Evolutionary conservation across 257 asterid genomes (phyloP).

Genomic region (Cordia subcordata): DNA sequence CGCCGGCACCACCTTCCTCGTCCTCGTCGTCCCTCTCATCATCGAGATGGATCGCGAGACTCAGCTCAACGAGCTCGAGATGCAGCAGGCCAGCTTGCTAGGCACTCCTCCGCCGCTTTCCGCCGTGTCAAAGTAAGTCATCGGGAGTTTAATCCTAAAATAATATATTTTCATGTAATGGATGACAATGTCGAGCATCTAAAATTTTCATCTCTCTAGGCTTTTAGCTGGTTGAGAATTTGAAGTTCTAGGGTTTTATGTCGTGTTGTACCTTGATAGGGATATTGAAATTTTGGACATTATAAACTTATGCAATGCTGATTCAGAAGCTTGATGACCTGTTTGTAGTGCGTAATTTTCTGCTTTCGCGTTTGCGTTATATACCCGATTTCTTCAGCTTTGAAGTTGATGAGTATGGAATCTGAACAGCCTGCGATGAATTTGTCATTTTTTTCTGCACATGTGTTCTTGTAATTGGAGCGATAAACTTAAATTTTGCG

Average conservation of each 20-base stretch:
- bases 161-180: not conserved
- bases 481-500: not conserved
- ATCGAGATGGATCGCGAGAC: conserved; percentile 87
- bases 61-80: conserved; percentile 66
- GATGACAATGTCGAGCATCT: not conserved
- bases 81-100: conserved; percentile 81
- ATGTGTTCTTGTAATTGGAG: too few relatives aligned
- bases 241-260: not conserved
- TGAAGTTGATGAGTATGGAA: not conserved
- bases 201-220: not conserved
- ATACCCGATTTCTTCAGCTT: not conserved
- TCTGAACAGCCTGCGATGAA: not conserved
- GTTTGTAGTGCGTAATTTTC: not conserved
- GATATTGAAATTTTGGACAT: not conserved
- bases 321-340: too few relatives aligned
- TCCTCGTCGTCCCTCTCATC: conserved; percentile 70
- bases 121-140: conserved; percentile 15
- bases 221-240: not conserved
- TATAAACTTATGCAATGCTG: not conserved
- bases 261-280: not conserved
- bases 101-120: conserved; percentile 37
- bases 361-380: not conserved
- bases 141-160: too few relatives aligned
- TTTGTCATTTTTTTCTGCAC: too few relatives aligned
- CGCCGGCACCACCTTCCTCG: conserved; percentile 68